Evolutionary conservation across 306 rosid genomes (phyloP).

Genomic region (Echinosophora koreensis): DNA sequence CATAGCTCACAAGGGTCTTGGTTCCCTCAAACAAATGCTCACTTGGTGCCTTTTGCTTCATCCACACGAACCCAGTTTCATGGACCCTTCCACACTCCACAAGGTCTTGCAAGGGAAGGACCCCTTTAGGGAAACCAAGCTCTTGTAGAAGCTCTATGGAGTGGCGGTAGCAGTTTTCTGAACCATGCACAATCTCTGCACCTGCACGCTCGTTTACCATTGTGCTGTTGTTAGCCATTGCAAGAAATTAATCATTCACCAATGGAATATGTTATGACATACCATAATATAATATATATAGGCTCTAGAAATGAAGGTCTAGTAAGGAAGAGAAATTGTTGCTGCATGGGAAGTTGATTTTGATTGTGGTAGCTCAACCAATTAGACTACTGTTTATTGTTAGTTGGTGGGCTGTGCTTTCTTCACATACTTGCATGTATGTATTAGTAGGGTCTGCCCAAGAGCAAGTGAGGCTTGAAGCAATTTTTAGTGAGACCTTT

Average conservation of each 20-base stretch:
- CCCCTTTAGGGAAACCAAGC: slow-evolving; percentile 80
- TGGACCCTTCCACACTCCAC: slow-evolving; percentile 79
- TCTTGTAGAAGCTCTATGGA: slow-evolving; percentile 71
- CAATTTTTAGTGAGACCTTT: no score
- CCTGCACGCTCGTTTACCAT: slow-evolving; percentile 59
- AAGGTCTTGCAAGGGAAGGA: slow-evolving; percentile 75
- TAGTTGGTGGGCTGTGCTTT: slow-evolving; percentile 9
- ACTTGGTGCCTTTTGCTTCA: slow-evolving; percentile 69
- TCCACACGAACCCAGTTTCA: slow-evolving; percentile 90
- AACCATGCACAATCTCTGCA: slow-evolving; percentile 72
- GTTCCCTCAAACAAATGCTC: slow-evolving; percentile 70
- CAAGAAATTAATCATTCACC: neutral
- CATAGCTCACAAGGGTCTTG: slow-evolving; percentile 67
- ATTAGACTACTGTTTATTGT: neutral
- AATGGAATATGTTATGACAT: neutral
- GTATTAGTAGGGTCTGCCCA: no score
- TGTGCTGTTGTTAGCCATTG: slow-evolving; percentile 42
- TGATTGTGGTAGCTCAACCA: slow-evolving; percentile 54
- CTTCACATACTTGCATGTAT: neutral
- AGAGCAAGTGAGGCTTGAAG: no score
- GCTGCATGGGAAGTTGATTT: slow-evolving; percentile 51
- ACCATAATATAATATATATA: slow-evolving; percentile 13
- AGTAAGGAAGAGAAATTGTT: neutral
- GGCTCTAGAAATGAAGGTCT: neutral
- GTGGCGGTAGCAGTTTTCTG: slow-evolving; percentile 59